A percentile compares a stretch with the other conserved stretches of the same genome.
Evolutionary conservation across 139 green algal genomes (phyloP).

Genomic region (Parachlorella kessleri): DNA sequence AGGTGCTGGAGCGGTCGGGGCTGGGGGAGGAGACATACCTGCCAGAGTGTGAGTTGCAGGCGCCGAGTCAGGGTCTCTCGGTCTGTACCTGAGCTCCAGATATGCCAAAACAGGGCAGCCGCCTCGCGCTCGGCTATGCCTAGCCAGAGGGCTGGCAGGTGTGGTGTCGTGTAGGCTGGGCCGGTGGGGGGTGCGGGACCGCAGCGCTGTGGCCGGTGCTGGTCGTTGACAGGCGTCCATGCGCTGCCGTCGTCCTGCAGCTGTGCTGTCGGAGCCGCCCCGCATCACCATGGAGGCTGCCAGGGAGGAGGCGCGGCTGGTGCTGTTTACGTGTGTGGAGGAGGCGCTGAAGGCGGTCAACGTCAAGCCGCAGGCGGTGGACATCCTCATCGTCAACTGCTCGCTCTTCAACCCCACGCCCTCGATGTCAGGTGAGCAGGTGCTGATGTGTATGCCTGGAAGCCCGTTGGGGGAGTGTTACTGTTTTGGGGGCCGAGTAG

Average conservation of each 20-base stretch:
- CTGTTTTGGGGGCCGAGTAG: too few species aligned
- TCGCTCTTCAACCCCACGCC: conserved; percentile 97
- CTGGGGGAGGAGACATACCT: conserved; percentile 94
- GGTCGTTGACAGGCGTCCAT: conserved; percentile 31
- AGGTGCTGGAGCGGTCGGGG: conserved; percentile 84
- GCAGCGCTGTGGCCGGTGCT: too few species aligned
- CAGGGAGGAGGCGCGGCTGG: conserved; percentile 87
- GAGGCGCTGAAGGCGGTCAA: conserved; percentile 64
- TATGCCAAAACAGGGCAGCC: too few species aligned
- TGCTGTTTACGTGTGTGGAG: conserved; percentile 68
- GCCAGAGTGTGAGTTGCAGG: conserved; percentile 60
- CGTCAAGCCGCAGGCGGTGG: conserved; percentile 64
- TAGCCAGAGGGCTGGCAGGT: too few species aligned
- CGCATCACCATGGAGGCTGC: conserved; percentile 77
- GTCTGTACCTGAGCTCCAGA: too few species aligned
- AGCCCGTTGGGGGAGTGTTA: background rate
- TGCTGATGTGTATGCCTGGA: background rate
- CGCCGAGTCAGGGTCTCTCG: too few species aligned
- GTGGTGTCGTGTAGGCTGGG: too few species aligned
- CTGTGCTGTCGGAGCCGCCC: conserved; percentile 42
- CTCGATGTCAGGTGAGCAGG: conserved; percentile 60
- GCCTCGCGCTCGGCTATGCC: too few species aligned
- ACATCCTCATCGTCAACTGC: conserved; percentile 97
- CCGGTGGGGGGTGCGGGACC: too few species aligned
- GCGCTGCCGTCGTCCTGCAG: conserved; percentile 11